A percentile compares a stretch with the other conserved stretches of the same genome.
These are phyloP conservation scores for Trichocomaceae sp. DNA, from an alignment of 2,329 filamentous ascomycete genomes.

Conservation along the genomic window DNA sequence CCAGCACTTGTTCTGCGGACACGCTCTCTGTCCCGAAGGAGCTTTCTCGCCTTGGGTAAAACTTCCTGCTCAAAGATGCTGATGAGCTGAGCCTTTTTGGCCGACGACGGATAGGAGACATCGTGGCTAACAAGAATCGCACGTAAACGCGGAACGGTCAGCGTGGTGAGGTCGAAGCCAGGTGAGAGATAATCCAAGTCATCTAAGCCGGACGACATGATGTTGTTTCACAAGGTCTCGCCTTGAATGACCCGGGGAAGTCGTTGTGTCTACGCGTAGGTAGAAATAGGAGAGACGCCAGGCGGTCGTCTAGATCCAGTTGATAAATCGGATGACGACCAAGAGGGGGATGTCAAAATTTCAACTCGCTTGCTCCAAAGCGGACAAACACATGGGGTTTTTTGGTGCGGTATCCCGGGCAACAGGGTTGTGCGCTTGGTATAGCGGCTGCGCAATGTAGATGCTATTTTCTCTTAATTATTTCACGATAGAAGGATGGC, in stretches of 20 bases:
- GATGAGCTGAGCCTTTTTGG: constrained; percentile 86
- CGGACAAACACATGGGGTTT: constrained; percentile 1
- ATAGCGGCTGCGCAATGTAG: neutral
- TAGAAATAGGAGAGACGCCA: neutral
- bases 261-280: neutral
- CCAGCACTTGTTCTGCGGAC: constrained; percentile 83
- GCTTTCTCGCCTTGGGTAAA: constrained; percentile 67
- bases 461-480: neutral
- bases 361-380: constrained; percentile 1
- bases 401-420: constrained; percentile 11
- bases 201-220: constrained; percentile 36
- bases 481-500: neutral
- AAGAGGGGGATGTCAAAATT: constrained; percentile 6
- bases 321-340: neutral
- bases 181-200: constrained; percentile 79
- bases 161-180: constrained; percentile 72
- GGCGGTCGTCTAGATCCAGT: neutral
- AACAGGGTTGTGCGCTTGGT: constrained; percentile 4
- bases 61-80: constrained; percentile 76
- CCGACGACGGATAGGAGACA: constrained; percentile 74
- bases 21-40: constrained; percentile 66
- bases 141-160: constrained; percentile 82
- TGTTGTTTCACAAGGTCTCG: constrained; percentile 1
- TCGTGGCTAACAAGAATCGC: constrained; percentile 88
- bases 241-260: neutral